phyloP scores from a whole-genome alignment of 2,329 filamentous ascomycete species.

The Alternaria gansuensis region DNA sequence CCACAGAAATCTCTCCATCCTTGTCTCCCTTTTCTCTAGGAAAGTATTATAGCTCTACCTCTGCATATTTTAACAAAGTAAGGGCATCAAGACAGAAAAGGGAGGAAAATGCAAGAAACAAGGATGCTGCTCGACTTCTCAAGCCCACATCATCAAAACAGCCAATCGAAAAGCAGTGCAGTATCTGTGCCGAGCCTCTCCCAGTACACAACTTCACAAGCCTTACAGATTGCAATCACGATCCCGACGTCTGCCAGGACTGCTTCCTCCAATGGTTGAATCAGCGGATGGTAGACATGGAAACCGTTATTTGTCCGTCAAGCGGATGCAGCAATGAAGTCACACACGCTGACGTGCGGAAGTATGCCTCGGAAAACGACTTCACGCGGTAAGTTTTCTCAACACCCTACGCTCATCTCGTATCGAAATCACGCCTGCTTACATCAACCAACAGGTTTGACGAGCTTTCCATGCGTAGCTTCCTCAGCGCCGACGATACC shows the following conservation, averaged over 20 bases:
- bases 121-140: neutral
- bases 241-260: neutral
- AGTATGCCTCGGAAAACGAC: neutral
- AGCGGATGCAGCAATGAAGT: neutral
- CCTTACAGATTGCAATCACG: constrained; percentile 9
- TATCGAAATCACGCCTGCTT: neutral
- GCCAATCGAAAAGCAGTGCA: constrained; percentile 1
- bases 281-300: neutral
- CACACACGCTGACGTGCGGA: constrained; percentile 11
- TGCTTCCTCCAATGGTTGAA: constrained; percentile 8
- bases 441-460: neutral
- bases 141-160: neutral
- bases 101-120: neutral
- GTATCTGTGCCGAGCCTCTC: neutral
- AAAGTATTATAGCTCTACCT: too few species aligned
- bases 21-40: too few species aligned
- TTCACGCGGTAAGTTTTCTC: constrained; percentile 5
- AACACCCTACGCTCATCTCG: neutral
- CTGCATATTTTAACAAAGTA: too few species aligned
- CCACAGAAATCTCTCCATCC: too few species aligned
- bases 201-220: neutral
- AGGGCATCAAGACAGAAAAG: neutral
- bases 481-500: neutral
- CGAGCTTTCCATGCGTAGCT: constrained; percentile 1
- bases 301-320: constrained; percentile 4